These are phyloP conservation scores for Suillus fuscotomentosus DNA, from an alignment of 768 basidiomycete species.

Conservation along the genomic window DNA sequence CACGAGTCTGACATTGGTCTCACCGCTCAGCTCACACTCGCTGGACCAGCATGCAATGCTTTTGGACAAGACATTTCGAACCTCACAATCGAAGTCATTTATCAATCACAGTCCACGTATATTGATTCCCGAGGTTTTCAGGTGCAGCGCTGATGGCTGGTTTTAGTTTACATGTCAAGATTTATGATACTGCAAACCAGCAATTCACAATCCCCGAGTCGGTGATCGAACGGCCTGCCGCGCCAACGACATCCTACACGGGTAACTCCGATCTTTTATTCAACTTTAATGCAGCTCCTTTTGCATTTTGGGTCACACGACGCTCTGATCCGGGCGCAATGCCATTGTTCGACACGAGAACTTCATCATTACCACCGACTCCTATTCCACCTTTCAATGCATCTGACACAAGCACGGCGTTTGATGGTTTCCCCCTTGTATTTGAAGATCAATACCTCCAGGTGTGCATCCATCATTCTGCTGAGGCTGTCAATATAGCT, in stretches of 20 bases:
- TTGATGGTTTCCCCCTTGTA: slow-evolving; percentile 66
- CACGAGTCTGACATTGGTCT: slow-evolving; percentile 46
- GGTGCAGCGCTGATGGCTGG: neutral
- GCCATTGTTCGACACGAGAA: slow-evolving; percentile 72
- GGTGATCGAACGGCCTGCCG: slow-evolving; percentile 43
- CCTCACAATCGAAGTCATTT: slow-evolving; percentile 65
- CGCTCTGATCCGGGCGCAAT: slow-evolving; percentile 50
- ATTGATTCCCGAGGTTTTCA: slow-evolving; percentile 4
- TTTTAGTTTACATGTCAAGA: slow-evolving; percentile 62
- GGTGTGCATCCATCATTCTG: slow-evolving; percentile 28
- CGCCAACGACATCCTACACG: slow-evolving; percentile 33
- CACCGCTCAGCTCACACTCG: slow-evolving; percentile 51
- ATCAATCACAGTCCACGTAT: slow-evolving; percentile 55
- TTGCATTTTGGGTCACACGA: slow-evolving; percentile 80
- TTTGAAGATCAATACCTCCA: slow-evolving; percentile 84
- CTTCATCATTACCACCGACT: slow-evolving; percentile 56
- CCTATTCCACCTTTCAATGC: slow-evolving; percentile 56
- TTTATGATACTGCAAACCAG: slow-evolving; percentile 55
- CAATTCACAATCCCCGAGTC: slow-evolving; percentile 69
- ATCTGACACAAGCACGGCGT: slow-evolving; percentile 49
- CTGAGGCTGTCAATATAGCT: neutral
- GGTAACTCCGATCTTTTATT: slow-evolving; percentile 63
- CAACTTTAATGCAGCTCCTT: slow-evolving; percentile 62
- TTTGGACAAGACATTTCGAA: slow-evolving; percentile 59
- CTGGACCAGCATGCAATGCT: slow-evolving; percentile 59